Evolutionary conservation across 2,329 filamentous ascomycete genomes (phyloP).

Genomic region (Dothideomycetidae sp.): DNA sequence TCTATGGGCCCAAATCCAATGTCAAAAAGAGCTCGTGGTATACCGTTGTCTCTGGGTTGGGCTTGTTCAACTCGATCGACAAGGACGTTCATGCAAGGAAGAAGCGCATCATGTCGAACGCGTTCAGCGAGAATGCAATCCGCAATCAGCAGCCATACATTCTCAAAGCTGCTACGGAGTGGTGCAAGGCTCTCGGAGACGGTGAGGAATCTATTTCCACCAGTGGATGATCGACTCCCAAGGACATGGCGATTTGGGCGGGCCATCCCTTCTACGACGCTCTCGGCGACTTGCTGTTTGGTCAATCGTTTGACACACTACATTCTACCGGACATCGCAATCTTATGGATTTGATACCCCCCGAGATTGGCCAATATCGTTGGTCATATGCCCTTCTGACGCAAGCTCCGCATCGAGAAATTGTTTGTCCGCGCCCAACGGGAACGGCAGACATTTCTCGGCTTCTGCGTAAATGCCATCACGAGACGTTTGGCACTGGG

Average conservation of each 20-base stretch:
- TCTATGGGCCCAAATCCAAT: constrained; percentile 35
- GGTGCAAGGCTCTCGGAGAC: not conserved
- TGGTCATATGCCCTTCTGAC: not conserved
- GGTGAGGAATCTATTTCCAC: not conserved
- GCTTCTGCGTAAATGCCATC: not conserved
- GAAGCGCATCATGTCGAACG: not conserved
- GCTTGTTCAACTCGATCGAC: not conserved
- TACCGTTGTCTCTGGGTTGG: not conserved
- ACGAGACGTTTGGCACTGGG: not conserved
- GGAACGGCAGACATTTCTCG: not conserved
- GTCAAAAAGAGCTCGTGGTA: constrained; percentile 18
- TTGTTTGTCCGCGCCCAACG: not conserved
- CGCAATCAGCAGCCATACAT: not conserved
- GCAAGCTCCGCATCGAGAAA: not conserved
- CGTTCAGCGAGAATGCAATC: not conserved
- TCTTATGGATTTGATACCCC: not conserved
- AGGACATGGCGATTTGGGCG: constrained; percentile 4
- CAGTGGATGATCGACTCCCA: constrained; percentile 1
- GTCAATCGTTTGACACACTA: constrained; percentile 1
- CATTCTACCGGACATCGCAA: not conserved
- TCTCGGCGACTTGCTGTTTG: constrained; percentile 2
- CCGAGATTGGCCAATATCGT: not conserved
- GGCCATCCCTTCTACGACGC: constrained; percentile 1
- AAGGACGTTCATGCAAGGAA: not conserved
- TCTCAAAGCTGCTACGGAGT: not conserved